Base-by-base conservation (phyloP, 2,329 filamentous ascomycete genomes). In the Alternaria sp. region DNA sequence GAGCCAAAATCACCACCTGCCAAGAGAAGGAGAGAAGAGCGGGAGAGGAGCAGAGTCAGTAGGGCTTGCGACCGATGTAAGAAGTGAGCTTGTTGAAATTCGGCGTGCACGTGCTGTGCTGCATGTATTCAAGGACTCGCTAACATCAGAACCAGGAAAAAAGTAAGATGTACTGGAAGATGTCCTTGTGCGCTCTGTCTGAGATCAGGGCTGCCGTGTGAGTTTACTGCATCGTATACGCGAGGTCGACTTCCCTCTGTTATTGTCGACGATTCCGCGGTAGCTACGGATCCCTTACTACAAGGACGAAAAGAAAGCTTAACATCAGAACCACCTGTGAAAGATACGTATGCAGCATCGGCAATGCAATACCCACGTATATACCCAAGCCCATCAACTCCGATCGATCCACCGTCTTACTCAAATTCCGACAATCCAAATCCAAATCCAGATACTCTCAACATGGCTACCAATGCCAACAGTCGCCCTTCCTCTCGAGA, bases 221-320 rank as follows among this genome's bases (percentile, higher is more conserved):
- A 82, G 18, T 86, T 84, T 64, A 81, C 81, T 25, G 83, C 84
- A 20, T 78, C 79, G 0, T 86, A 86, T 65, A 82, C 80, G 18
- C 75, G 84, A 62, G 82, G 82, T 5, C 74, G 82, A 63, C 60
- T 81, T 34, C 81, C 82, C 8, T 77, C 79, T 30, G 74, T 83
- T 38, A 66, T 78, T 56, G 69, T 78, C 18, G 73, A 77, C 57
- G 73, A 77, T 46, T 62, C 69, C 40, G 73, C 72, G 16, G 62
- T 74, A 62, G 56, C 69, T 9, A 48, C 69, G 10, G 68, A 48
- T 45, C 56, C 68, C 7, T 61, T 62, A 43, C 57, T 65, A 27
- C 64, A 67, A 16, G 57, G 65, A 12, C 68, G 69, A 8, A 62
- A 64, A 46, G 46, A 63, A 51, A 25, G 46, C 7, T 62, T 66